Percentiles rank a stretch among this genome's conserved stretches.
These are phyloP conservation scores for Jasminum sambac DNA, from an alignment of 257 asterid species.

Conservation along the genomic window DNA sequence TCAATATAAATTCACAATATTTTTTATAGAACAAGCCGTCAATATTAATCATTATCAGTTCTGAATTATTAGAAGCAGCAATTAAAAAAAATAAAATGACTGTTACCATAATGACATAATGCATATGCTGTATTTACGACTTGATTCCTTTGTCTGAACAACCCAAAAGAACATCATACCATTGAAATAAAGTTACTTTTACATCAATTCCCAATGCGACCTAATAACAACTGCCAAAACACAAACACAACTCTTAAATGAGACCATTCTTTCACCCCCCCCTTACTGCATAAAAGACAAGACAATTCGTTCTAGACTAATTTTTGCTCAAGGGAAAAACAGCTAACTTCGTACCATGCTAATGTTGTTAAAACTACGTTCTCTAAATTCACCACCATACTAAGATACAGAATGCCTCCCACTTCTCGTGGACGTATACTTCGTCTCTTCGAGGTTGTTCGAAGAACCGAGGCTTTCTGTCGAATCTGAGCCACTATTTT, in stretches of 20 bases:
- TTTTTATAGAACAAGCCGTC: too few relatives aligned
- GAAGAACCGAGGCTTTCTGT: conserved; percentile 66
- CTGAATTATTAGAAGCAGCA: too few relatives aligned
- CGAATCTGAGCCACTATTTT: conserved; percentile 72
- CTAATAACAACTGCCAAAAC: neutral
- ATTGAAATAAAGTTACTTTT: neutral
- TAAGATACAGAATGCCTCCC: conserved; percentile 89
- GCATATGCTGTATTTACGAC: too few relatives aligned
- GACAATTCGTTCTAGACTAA: conserved; percentile 5
- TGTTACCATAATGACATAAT: too few relatives aligned
- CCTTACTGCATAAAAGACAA: conserved; percentile 1
- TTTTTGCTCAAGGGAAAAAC: conserved; percentile 15
- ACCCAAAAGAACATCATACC: neutral
- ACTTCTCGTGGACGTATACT: conserved; percentile 70
- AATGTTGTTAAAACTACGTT: conserved; percentile 11
- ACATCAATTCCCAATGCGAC: neutral
- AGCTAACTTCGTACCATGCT: conserved; percentile 26
- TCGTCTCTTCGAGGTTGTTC: conserved; percentile 62
- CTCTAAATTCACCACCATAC: conserved; percentile 9
- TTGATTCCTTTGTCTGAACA: neutral
- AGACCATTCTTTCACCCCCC: neutral
- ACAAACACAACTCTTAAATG: neutral
- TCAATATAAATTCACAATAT: too few relatives aligned
- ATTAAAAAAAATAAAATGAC: too few relatives aligned
- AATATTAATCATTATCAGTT: too few relatives aligned